phyloP scores from a whole-genome alignment of 2,329 filamentous ascomycete genomes.

The Aspergillus brunneoviolaceus region DNA sequence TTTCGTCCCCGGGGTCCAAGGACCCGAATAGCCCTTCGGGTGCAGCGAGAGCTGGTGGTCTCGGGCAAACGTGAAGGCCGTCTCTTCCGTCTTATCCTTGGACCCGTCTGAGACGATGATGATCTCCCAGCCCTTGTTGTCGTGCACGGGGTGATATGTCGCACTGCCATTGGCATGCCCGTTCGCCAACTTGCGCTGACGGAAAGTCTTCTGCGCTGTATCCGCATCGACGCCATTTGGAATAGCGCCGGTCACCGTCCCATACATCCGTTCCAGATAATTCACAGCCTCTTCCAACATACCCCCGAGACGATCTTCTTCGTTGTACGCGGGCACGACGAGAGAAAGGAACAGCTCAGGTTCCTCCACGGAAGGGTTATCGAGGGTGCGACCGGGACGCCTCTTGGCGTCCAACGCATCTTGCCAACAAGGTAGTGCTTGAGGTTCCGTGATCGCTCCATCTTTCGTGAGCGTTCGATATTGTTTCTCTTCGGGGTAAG shows the following conservation, averaged over 20 bases:
- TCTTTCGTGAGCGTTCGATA: slow-evolving; percentile 74
- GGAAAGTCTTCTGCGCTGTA: slow-evolving; percentile 19
- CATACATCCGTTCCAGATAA: slow-evolving; percentile 78
- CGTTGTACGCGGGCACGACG: slow-evolving; percentile 94
- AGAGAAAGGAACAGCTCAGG: slow-evolving; percentile 85
- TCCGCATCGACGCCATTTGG: slow-evolving; percentile 11
- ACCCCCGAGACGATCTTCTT: slow-evolving; percentile 75
- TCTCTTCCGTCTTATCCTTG: slow-evolving; percentile 74
- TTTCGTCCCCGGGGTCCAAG: slow-evolving; percentile 50
- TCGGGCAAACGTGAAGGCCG: slow-evolving; percentile 76
- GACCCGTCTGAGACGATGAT: slow-evolving; percentile 89
- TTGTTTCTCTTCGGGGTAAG: slow-evolving; percentile 75
- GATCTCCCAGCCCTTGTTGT: slow-evolving; percentile 76
- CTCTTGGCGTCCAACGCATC: slow-evolving; percentile 69
- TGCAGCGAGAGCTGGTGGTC: slow-evolving; percentile 59
- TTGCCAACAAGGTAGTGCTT: slow-evolving; percentile 79
- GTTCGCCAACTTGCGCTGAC: slow-evolving; percentile 26
- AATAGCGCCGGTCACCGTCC: slow-evolving; percentile 41
- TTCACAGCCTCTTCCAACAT: slow-evolving; percentile 90
- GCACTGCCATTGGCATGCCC: slow-evolving; percentile 33
- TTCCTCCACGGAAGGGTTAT: slow-evolving; percentile 61
- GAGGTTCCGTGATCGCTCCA: slow-evolving; percentile 55
- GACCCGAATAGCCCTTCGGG: slow-evolving; percentile 48
- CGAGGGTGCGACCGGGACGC: slow-evolving; percentile 47
- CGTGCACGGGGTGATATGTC: slow-evolving; percentile 32